Evolutionary conservation across 2,329 filamentous ascomycete species (phyloP), one percentile per base, ranked within the genome.

Genomic region (Cytospora paraplurivora): DNA sequence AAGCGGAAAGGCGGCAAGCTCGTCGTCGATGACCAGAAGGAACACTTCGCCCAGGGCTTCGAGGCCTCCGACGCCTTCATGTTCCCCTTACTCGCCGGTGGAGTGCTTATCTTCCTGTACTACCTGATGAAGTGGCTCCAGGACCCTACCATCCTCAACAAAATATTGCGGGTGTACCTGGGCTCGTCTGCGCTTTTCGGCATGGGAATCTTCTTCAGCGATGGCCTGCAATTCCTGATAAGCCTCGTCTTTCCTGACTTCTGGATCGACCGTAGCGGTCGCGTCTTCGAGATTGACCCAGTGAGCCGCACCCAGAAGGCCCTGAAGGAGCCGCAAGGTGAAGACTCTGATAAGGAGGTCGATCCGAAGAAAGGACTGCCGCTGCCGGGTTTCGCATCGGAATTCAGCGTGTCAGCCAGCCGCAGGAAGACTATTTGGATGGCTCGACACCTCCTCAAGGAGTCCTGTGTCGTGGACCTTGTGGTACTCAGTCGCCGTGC

Each of bases 91-190:
- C 80, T 93, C 61, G 93, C 93, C 7, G 92, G 88, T 1, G 71
- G 81, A 11, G 86, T 89, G 1, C 84, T 98, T 10, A 82, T 75
- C 50, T 87, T 87, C 6, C 81, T 98, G 13, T 98, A 98, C 78
- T 88, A 93, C 70, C 81, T 97, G 65, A 92, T 98, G 72, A 92
- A 96, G 74, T 95, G 89, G 84, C 85, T 97, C 62, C 82, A 94
- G 68, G 91, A 97, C 71, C 88, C 93, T 0, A 82, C 87, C 12
- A 79, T 96, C 27, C 77, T 98, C 71, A 97, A 94, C 78, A 91
- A 89, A 75, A 84, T 96, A 47, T 79, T 98, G 27, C 88, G 91
- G 47, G 87, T 84, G 71, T 97, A 98, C 79, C 93, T 97, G 76
- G 91, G 90, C 3, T 75, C 86, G 63, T 87, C 94, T 72, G 92